Conservation (phyloP, 805 yeast species). For the Kazachstania psychrophila region DNA sequence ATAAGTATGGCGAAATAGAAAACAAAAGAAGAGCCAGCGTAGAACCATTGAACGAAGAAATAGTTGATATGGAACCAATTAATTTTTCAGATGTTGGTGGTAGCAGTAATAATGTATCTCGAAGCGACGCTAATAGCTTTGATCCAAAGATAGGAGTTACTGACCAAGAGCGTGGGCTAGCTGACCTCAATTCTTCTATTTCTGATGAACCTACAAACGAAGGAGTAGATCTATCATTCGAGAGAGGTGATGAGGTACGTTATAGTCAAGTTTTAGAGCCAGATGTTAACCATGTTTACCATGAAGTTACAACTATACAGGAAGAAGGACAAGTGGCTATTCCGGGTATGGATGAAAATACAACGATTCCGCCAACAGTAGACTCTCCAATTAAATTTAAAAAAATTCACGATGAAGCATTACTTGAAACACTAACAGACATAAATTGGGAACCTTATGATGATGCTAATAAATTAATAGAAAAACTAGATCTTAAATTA, state of each 20-base stretch:
- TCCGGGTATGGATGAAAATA: conserved; percentile 1
- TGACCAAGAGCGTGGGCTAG: too few species aligned
- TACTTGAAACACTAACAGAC: conserved; percentile 58
- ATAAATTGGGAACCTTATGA: conserved; percentile 68
- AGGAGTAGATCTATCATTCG: conserved; percentile 28
- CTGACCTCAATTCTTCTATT: conserved; percentile 10
- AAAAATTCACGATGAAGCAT: conserved; percentile 31
- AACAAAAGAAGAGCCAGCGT: neutral
- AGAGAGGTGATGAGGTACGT: conserved; percentile 27
- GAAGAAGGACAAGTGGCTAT: conserved; percentile 17
- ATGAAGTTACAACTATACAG: conserved; percentile 27
- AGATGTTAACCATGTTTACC: conserved; percentile 15
- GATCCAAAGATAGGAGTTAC: too few species aligned
- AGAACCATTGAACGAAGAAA: neutral
- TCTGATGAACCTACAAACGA: conserved; percentile 11
- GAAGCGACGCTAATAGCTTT: neutral
- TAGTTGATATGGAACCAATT: conserved; percentile 3
- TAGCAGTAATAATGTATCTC: neutral
- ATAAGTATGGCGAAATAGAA: neutral
- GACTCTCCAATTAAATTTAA: conserved; percentile 12
- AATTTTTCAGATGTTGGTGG: too few species aligned
- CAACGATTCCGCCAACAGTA: conserved; percentile 1
- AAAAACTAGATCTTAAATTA: conserved; percentile 50
- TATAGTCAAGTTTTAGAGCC: conserved; percentile 16
- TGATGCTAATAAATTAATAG: conserved; percentile 48